Base-by-base conservation (phyloP, 169 alveolate genomes). In the Perkinsus marinus region DNA sequence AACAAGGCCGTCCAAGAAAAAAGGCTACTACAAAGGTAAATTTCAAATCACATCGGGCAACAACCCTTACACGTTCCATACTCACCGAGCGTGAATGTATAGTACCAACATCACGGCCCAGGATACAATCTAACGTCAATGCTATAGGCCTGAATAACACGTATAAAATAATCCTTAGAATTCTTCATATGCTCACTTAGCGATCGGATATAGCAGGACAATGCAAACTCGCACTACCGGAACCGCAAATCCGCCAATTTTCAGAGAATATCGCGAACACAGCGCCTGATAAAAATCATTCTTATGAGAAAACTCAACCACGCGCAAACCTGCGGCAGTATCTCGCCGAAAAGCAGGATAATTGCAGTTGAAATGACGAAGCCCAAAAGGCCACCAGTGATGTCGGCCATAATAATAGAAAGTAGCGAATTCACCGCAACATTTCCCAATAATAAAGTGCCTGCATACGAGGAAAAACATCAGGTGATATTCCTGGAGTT, bases 101-200 rank as follows among this genome's bases (percentile, higher is more conserved):
- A 16, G 94, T 94, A 30, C 95, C 95, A 26, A 94, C 93, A 26
- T 96, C 96, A n/a, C 93, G 46, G 9, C 96, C 97, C 3, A 96
- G 93, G 16, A 95, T 79, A 39, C 92, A 91, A 92, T 96, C 97
- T 89, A 96, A 91, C 39, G 95, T 57, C 34, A 57, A 30, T 13
- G 79, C 79, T 13, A 57, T 57, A 16, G 79, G 79, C 79, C 79
- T 57, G 22, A 57, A 19, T 57, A 26, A 57, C 5, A 16, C 79
- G 34, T 26, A 16, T 7, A 19, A 13, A 16, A 30, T 30, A 57
- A 57, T 13, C 34, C 5, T 7, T 0, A 57, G 7, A 57, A 7
- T 57, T 7, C 91, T 39, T 93, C 92, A 39, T 95, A 92, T 39
- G 94, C 94, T 22, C 96, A 96, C 92, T 92, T 93, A 19, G 96